phyloP scores from a whole-genome alignment of 768 basidiomycete genomes.

The Auriscalpium orientale region DNA sequence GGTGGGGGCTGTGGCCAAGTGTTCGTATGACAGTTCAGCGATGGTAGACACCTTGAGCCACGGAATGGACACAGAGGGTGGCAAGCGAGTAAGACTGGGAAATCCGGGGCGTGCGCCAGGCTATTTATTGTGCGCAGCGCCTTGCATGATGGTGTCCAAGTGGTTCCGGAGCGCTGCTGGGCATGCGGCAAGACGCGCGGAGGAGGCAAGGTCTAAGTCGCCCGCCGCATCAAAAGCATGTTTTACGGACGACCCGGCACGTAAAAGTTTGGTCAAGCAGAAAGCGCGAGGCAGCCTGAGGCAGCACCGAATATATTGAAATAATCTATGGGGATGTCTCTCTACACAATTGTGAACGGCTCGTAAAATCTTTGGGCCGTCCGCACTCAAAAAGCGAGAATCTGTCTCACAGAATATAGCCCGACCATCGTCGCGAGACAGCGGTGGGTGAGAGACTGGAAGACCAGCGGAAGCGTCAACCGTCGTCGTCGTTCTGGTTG shows the following conservation, averaged over 20 bases:
- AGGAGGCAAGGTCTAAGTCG: too few relatives aligned
- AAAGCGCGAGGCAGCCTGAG: neutral
- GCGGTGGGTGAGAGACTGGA: conserved; percentile 68
- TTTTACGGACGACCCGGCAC: too few relatives aligned
- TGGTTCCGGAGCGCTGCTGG: neutral
- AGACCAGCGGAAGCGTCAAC: conserved; percentile 35
- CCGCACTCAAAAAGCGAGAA: conserved; percentile 20
- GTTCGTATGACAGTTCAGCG: neutral
- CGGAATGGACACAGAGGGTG: neutral
- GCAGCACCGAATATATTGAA: neutral
- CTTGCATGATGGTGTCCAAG: neutral
- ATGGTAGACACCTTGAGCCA: neutral
- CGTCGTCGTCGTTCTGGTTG: conserved; percentile 77
- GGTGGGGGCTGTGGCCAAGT: neutral
- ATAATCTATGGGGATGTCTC: conserved; percentile 37
- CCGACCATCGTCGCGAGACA: conserved; percentile 27
- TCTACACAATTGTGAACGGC: conserved; percentile 77
- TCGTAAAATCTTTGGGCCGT: conserved; percentile 28
- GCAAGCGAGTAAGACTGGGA: neutral
- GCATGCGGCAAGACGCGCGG: neutral
- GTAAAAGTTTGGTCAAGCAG: too few relatives aligned
- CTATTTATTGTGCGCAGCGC: neutral
- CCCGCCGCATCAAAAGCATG: too few relatives aligned
- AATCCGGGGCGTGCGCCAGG: too few relatives aligned
- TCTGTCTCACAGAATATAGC: conserved; percentile 55